phyloP scores from a whole-genome alignment of 2,329 filamentous ascomycete species.

The Colletotrichum orchidophilum region DNA sequence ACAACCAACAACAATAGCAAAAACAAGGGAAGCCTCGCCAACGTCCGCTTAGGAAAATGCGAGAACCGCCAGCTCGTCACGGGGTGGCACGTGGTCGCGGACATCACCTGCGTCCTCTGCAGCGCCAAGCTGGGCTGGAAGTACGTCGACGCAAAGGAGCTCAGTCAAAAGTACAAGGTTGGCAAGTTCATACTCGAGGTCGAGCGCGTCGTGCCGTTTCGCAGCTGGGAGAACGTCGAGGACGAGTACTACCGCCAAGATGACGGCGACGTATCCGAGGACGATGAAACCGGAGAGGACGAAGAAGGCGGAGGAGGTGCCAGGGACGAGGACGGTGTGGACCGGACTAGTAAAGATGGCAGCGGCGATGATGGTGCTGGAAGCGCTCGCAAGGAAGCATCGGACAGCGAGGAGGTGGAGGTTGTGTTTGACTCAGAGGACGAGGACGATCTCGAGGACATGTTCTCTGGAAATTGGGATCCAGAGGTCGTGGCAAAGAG shows the following conservation, averaged over 20 bases:
- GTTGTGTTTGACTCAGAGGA: slow-evolving; percentile 70
- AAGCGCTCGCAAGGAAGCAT: background rate
- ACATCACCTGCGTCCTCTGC: slow-evolving; percentile 68
- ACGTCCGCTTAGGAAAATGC: slow-evolving; percentile 63
- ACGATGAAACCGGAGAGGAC: slow-evolving; percentile 7
- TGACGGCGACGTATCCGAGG: slow-evolving; percentile 15
- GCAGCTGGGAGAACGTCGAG: slow-evolving; percentile 62
- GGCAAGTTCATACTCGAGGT: slow-evolving; percentile 75
- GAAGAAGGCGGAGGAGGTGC: background rate
- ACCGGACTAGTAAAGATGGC: slow-evolving; percentile 17
- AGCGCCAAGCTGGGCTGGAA: slow-evolving; percentile 71
- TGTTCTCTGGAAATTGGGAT: slow-evolving; percentile 72
- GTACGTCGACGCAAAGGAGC: slow-evolving; percentile 70
- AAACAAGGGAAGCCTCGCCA: slow-evolving; percentile 53
- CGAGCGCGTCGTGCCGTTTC: slow-evolving; percentile 61
- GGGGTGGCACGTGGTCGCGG: slow-evolving; percentile 70
- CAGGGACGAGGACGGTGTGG: slow-evolving; percentile 8
- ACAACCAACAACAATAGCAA: slow-evolving; percentile 36
- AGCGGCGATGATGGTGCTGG: slow-evolving; percentile 13
- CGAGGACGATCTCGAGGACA: slow-evolving; percentile 73
- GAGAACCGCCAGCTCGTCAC: slow-evolving; percentile 69
- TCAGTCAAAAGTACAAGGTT: slow-evolving; percentile 71
- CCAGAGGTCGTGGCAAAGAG: slow-evolving; percentile 59
- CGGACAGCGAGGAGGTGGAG: slow-evolving; percentile 47
- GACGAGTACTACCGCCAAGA: slow-evolving; percentile 24